Percentiles rank a stretch among this genome's conserved stretches.
These are phyloP conservation scores for Aspergillus oerlinghausenensis DNA, from an alignment of 2,329 filamentous ascomycete species.

Conservation along the genomic window DNA sequence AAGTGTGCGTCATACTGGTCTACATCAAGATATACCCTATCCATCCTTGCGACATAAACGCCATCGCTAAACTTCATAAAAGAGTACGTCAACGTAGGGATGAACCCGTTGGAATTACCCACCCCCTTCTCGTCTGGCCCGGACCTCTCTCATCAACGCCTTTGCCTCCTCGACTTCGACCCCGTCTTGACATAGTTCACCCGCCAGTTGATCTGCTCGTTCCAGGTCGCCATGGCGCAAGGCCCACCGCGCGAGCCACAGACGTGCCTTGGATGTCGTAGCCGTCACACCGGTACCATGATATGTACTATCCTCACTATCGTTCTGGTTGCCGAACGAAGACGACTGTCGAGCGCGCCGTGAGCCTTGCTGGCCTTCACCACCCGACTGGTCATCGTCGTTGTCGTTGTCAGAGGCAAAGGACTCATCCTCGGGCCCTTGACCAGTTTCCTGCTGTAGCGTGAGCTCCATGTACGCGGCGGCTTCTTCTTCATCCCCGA, in stretches of 20 bases:
- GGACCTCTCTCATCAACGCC: slow-evolving; percentile 79
- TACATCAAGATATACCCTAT: neutral
- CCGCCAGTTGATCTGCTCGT: slow-evolving; percentile 74
- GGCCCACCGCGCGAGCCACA: slow-evolving; percentile 86
- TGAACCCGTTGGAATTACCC: slow-evolving; percentile 5
- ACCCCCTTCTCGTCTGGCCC: slow-evolving; percentile 62
- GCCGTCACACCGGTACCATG: slow-evolving; percentile 77
- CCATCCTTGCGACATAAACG: neutral
- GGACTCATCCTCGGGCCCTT: slow-evolving; percentile 36
- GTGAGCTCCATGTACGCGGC: slow-evolving; percentile 95
- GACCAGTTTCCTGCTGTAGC: slow-evolving; percentile 83
- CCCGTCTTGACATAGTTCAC: slow-evolving; percentile 90
- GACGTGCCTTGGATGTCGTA: slow-evolving; percentile 83
- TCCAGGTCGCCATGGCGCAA: slow-evolving; percentile 71
- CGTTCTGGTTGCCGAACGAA: slow-evolving; percentile 21
- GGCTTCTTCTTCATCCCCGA: slow-evolving; percentile 72
- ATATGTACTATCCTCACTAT: slow-evolving; percentile 39
- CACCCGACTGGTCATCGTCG: slow-evolving; percentile 29
- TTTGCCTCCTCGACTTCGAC: slow-evolving; percentile 97
- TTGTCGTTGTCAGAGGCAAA: slow-evolving; percentile 31
- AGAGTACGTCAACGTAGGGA: neutral
- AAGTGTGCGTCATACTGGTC: neutral
- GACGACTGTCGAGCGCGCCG: slow-evolving; percentile 25
- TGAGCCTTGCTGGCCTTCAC: slow-evolving; percentile 45
- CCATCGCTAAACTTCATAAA: neutral